phyloP scores from a whole-genome alignment of 1,139 yeast species.

The Suhomyces atakaporum region DNA sequence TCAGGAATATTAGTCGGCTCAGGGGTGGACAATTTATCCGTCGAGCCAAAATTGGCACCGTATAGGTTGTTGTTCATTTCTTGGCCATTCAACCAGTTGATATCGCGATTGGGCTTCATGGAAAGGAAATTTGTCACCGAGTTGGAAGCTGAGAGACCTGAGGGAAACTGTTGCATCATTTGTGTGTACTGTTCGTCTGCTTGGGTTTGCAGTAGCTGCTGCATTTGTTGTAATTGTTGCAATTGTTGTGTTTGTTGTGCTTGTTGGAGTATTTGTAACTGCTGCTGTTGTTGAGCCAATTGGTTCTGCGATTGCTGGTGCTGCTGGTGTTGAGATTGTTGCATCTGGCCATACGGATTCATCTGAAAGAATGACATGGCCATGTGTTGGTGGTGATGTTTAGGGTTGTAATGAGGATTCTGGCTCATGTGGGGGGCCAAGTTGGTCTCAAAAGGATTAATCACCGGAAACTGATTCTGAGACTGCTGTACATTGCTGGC shows the following conservation, averaged over 20 bases:
- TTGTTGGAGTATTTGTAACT: conserved; percentile 5
- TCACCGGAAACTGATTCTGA: conserved; percentile 4
- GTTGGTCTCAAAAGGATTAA: conserved; percentile 2
- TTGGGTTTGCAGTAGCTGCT: conserved; percentile 4
- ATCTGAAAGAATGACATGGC: conserved; percentile 12
- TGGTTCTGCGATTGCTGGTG: conserved; percentile 5
- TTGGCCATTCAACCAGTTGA: conserved; percentile 10
- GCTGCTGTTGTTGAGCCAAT: conserved; percentile 6
- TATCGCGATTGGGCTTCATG: conserved; percentile 8
- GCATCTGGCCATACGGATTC: conserved; percentile 12
- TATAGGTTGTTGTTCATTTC: conserved; percentile 7
- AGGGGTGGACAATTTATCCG: conserved; percentile 9
- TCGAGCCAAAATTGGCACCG: conserved; percentile 1
- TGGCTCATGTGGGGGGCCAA: conserved; percentile 15
- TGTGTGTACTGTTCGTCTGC: conserved; percentile 9
- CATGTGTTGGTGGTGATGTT: conserved; percentile 11
- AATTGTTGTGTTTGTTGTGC: conserved; percentile 8
- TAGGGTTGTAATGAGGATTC: conserved; percentile 14
- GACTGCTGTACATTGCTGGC: conserved; percentile 4
- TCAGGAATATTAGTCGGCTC: conserved; percentile 3
- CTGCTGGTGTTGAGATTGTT: conserved; percentile 10
- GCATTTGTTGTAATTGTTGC: conserved; percentile 6
- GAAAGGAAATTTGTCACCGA: conserved; percentile 12
- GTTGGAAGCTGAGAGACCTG: conserved; percentile 7
- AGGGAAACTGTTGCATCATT: conserved; percentile 7